phyloP scores from a whole-genome alignment of 495 filamentous ascomycete genomes.

The Parmelia sp. region DNA sequence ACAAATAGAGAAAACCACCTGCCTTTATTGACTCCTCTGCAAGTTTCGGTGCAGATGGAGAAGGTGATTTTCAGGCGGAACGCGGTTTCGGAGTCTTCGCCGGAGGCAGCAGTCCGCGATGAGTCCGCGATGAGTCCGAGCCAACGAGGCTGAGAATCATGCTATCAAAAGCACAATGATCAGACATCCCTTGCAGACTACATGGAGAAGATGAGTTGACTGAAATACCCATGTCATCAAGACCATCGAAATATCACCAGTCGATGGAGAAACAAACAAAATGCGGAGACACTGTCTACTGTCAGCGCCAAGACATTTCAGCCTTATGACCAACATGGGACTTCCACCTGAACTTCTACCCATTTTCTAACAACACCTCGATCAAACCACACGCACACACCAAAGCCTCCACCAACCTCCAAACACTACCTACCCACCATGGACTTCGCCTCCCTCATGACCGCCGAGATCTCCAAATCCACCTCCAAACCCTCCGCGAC shows the following conservation, averaged over 20 bases:
- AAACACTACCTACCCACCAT: slow-evolving; percentile 42
- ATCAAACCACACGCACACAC: not conserved
- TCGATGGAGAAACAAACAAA: not conserved
- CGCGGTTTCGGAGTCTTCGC: not conserved
- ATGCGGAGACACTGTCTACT: not conserved
- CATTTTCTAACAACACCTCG: not conserved
- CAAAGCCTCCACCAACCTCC: not conserved
- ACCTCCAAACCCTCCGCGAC: slow-evolving; percentile 40
- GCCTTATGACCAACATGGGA: not conserved
- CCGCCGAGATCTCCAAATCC: slow-evolving; percentile 76
- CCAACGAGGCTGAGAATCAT: not conserved
- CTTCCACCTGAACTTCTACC: no score
- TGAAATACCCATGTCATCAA: not conserved
- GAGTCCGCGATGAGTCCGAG: not conserved
- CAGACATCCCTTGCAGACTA: not conserved
- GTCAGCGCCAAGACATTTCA: not conserved
- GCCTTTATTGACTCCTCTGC: not conserved
- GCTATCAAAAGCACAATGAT: not conserved
- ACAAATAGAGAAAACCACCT: not conserved
- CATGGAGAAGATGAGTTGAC: not conserved
- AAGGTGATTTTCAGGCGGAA: no score
- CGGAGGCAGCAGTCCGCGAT: not conserved
- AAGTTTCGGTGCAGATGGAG: not conserved
- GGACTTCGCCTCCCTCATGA: slow-evolving; percentile 93
- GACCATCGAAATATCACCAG: not conserved